phyloP scores from a whole-genome alignment of 1,284 basidiomycete species.

The Pholiota adiposa region DNA sequence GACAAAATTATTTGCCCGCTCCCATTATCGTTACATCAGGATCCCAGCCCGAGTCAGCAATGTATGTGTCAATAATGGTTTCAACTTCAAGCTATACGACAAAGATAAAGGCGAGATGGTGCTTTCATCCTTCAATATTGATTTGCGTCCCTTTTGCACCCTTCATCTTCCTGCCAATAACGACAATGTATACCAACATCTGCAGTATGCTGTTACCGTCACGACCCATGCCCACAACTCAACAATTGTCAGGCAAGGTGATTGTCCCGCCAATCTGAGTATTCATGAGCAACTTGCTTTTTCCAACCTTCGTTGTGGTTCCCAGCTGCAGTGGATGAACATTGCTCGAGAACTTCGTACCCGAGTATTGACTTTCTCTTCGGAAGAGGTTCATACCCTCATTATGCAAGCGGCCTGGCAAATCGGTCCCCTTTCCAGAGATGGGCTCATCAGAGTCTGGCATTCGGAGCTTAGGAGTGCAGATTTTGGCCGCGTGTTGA shows the following conservation, averaged over 20 bases:
- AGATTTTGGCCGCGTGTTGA: constrained; percentile 37
- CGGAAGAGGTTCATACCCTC: constrained; percentile 43
- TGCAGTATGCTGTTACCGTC: constrained; percentile 40
- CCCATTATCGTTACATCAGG: constrained; percentile 37
- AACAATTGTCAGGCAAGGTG: constrained; percentile 44
- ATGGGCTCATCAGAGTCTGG: constrained; percentile 27
- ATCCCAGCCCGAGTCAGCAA: constrained; percentile 30
- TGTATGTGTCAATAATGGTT: constrained; percentile 40
- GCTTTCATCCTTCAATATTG: background rate
- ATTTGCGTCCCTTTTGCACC: constrained; percentile 28
- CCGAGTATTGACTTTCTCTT: constrained; percentile 38
- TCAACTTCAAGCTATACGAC: constrained; percentile 33
- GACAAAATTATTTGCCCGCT: constrained; percentile 41
- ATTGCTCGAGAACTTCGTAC: constrained; percentile 45
- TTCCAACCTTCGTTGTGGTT: constrained; percentile 45
- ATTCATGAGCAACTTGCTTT: constrained; percentile 50
- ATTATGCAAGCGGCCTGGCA: constrained; percentile 48
- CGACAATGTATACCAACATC: constrained; percentile 34
- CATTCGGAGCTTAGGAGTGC: constrained; percentile 35
- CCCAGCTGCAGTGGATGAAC: constrained; percentile 52
- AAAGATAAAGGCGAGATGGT: background rate
- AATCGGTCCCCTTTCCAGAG: constrained; percentile 35
- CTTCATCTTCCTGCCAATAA: constrained; percentile 27
- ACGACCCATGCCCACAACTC: constrained; percentile 47
- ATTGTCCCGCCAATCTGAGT: constrained; percentile 39